A percentile compares a stretch with the other conserved stretches of the same genome.
Conservation (phyloP, 768 basidiomycete genomes). For the Holtermannia corniformis region DNA sequence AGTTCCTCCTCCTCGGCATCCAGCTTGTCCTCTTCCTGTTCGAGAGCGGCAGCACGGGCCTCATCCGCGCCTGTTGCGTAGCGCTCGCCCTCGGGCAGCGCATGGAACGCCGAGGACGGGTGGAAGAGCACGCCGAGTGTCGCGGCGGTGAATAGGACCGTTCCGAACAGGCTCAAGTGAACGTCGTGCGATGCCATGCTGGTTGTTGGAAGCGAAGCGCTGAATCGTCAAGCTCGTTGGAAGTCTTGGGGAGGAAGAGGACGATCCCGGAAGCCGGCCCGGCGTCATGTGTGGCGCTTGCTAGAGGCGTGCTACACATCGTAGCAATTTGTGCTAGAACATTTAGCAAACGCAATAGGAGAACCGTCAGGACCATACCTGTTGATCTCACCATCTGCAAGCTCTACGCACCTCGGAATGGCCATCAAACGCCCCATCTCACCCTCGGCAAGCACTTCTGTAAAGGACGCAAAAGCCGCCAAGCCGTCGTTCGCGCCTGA, state of each 20-base stretch:
- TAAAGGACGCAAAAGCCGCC: background rate
- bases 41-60: background rate
- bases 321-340: background rate
- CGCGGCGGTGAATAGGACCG: background rate
- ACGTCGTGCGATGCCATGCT: too few species aligned
- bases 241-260: background rate
- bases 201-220: too few species aligned
- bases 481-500: background rate
- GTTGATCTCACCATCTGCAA: too few species aligned
- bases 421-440: background rate
- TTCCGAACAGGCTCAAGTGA: background rate
- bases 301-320: background rate
- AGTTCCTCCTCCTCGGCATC: conserved; percentile 26
- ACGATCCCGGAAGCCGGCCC: background rate
- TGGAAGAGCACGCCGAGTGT: background rate
- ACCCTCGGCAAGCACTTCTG: background rate
- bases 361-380: too few species aligned
- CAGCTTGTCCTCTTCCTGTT: conserved; percentile 8
- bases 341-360: too few species aligned
- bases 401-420: too few species aligned
- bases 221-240: too few species aligned
- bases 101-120: background rate
- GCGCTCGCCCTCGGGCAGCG: background rate
- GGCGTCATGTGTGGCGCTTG: too few species aligned
- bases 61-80: background rate